Conservation (phyloP, 176 grass and related monocot species). For the Leersia perrieri region DNA sequence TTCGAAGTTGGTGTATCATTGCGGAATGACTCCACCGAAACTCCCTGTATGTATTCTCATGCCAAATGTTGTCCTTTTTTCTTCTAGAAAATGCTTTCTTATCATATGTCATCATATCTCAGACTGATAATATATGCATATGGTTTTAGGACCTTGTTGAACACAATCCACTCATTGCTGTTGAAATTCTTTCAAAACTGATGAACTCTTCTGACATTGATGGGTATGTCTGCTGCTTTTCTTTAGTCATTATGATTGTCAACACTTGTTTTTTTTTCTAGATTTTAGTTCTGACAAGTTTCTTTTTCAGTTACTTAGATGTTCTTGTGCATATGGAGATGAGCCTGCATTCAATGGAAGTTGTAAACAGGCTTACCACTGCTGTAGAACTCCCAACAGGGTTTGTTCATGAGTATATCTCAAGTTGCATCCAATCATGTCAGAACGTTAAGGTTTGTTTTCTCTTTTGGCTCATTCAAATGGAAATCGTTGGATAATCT, state of each 20-base stretch:
- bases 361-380: slow-evolving; percentile 97
- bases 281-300: slow-evolving; percentile 19
- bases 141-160: slow-evolving; percentile 92
- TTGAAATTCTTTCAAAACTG: slow-evolving; percentile 95
- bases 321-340: slow-evolving; percentile 99
- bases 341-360: slow-evolving; percentile 99
- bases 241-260: background rate
- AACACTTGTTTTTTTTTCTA: background rate
- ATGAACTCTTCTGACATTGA: slow-evolving; percentile 94
- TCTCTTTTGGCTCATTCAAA: slow-evolving; percentile 17
- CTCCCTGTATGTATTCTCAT: slow-evolving; percentile 62
- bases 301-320: slow-evolving; percentile 63
- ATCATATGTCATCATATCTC: background rate
- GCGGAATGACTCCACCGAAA: slow-evolving; percentile 80
- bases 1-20: slow-evolving; percentile 92
- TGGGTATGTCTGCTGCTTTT: slow-evolving; percentile 53
- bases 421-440: slow-evolving; percentile 95
- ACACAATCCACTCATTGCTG: slow-evolving; percentile 93
- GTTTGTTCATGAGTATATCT: slow-evolving; percentile 97
- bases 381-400: slow-evolving; percentile 90
- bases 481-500: background rate
- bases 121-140: slow-evolving; percentile 5
- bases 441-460: slow-evolving; percentile 93
- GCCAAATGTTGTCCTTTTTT: background rate
- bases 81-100: background rate